These are phyloP conservation scores for Tilletia setariae DNA, from an alignment of 1,284 basidiomycete species.

Conservation along the genomic window DNA sequence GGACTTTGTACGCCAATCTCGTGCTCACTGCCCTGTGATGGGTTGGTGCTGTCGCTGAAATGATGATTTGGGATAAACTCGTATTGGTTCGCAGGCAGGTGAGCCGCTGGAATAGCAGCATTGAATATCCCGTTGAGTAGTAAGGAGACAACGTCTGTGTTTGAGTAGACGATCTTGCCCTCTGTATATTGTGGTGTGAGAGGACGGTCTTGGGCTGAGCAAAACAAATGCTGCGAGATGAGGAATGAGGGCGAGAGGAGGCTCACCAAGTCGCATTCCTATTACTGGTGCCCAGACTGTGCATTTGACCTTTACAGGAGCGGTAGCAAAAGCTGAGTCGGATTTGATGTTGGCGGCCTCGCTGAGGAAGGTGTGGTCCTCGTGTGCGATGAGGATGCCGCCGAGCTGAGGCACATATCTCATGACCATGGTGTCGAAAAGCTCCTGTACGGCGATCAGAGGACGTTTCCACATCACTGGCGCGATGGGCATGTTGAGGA, in stretches of 20 bases:
- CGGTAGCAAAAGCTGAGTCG: slow-evolving; percentile 82
- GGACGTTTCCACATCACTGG: slow-evolving; percentile 40
- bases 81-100: slow-evolving; percentile 76
- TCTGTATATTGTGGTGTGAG: slow-evolving; percentile 58
- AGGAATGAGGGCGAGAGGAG: no score
- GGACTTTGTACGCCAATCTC: slow-evolving; percentile 29
- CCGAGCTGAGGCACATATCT: slow-evolving; percentile 84
- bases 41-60: slow-evolving; percentile 34
- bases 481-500: slow-evolving; percentile 45
- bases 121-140: slow-evolving; percentile 94
- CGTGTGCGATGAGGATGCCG: slow-evolving; percentile 84
- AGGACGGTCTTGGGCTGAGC: background rate
- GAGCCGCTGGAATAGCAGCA: slow-evolving; percentile 87
- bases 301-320: slow-evolving; percentile 73
- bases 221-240: background rate
- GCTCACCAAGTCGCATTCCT: slow-evolving; percentile 76
- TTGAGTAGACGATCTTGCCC: slow-evolving; percentile 82
- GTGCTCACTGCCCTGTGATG: slow-evolving; percentile 42
- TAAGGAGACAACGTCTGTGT: slow-evolving; percentile 88
- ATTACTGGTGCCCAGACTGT: slow-evolving; percentile 84
- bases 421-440: slow-evolving; percentile 53
- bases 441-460: slow-evolving; percentile 38
- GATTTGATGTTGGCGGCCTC: slow-evolving; percentile 69
- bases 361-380: slow-evolving; percentile 69
- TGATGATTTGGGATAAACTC: slow-evolving; percentile 72